Conservation (phyloP, 2,329 filamentous ascomycete species). For the Lachnellula suecica region DNA sequence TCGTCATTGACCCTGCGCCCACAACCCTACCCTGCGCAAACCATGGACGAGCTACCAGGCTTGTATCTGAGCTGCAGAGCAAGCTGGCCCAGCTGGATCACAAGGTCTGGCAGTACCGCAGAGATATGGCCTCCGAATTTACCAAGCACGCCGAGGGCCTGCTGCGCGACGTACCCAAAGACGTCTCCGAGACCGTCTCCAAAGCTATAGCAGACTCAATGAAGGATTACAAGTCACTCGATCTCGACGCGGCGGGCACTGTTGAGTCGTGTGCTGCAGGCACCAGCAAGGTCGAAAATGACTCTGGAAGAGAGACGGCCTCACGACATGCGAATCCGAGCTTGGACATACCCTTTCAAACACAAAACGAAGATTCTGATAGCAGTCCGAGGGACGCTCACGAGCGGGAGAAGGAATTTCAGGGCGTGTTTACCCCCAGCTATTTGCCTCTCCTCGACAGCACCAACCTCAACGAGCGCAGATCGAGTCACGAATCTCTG, state of each 20-base stretch:
- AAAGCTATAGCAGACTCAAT: conserved; percentile 36
- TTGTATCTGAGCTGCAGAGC: conserved; percentile 28
- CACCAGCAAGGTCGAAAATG: conserved; percentile 15
- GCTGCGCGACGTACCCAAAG: conserved; percentile 45
- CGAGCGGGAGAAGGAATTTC: conserved; percentile 58
- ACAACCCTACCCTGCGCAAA: not conserved
- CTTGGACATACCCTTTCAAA: not conserved
- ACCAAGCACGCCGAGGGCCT: conserved; percentile 51
- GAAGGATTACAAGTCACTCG: conserved; percentile 25
- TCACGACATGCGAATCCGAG: conserved; percentile 36
- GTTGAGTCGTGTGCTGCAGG: conserved; percentile 26
- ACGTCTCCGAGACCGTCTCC: conserved; percentile 48
- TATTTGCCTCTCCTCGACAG: conserved; percentile 61
- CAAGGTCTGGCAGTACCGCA: conserved; percentile 56
- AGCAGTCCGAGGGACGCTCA: conserved; percentile 44
- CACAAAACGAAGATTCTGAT: conserved; percentile 29
- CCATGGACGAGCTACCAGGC: conserved; percentile 51
- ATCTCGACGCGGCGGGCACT: conserved; percentile 17
- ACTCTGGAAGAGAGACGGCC: conserved; percentile 20
- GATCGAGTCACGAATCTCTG: conserved; percentile 21
- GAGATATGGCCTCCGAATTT: conserved; percentile 57
- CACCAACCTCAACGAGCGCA: conserved; percentile 23
- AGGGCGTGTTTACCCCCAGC: conserved; percentile 61
- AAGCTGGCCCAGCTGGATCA: conserved; percentile 52
- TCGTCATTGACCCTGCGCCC: not conserved